phyloP scores from a whole-genome alignment of 2,329 filamentous ascomycete species.

The Chaetoscypha palmicola region DNA sequence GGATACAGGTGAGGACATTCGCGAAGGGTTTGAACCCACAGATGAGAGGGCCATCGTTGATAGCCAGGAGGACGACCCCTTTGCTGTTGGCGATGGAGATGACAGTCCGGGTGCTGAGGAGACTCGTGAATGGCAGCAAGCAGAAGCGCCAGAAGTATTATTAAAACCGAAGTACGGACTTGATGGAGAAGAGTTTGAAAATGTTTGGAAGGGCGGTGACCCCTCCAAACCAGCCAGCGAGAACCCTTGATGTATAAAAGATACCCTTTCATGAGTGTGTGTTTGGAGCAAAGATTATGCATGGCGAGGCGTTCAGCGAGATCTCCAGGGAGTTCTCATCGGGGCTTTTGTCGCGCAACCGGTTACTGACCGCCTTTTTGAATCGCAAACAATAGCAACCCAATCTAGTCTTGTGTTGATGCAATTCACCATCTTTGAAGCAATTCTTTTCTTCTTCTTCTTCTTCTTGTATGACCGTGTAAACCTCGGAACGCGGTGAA shows the following conservation, averaged over 20 bases:
- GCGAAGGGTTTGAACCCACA: slow-evolving; percentile 46
- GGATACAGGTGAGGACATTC: slow-evolving; percentile 42
- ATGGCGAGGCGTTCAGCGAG: slow-evolving; percentile 22
- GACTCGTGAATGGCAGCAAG: slow-evolving; percentile 37
- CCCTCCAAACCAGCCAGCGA: slow-evolving; percentile 23
- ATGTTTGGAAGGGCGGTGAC: slow-evolving; percentile 30
- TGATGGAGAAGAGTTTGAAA: slow-evolving; percentile 31
- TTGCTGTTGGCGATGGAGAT: slow-evolving; percentile 27
- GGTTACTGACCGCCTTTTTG: too few species aligned
- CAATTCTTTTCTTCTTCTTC: too few species aligned
- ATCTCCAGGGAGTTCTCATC: too few species aligned
- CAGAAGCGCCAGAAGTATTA: slow-evolving; percentile 17
- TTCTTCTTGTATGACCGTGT: too few species aligned
- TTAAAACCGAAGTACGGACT: slow-evolving; percentile 31
- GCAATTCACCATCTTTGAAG: too few species aligned
- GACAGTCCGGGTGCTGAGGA: slow-evolving; percentile 34
- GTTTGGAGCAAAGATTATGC: slow-evolving; percentile 5
- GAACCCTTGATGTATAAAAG: slow-evolving; percentile 27
- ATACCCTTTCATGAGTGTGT: slow-evolving; percentile 14
- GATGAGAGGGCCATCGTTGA: slow-evolving; percentile 37
- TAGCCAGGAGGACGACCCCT: slow-evolving; percentile 35
- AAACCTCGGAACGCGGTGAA: too few species aligned
- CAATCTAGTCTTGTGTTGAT: too few species aligned
- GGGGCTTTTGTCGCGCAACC: too few species aligned
- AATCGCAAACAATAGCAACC: too few species aligned